Conservation (phyloP, 148 eudicot genomes). For the Camellia sinensis region DNA sequence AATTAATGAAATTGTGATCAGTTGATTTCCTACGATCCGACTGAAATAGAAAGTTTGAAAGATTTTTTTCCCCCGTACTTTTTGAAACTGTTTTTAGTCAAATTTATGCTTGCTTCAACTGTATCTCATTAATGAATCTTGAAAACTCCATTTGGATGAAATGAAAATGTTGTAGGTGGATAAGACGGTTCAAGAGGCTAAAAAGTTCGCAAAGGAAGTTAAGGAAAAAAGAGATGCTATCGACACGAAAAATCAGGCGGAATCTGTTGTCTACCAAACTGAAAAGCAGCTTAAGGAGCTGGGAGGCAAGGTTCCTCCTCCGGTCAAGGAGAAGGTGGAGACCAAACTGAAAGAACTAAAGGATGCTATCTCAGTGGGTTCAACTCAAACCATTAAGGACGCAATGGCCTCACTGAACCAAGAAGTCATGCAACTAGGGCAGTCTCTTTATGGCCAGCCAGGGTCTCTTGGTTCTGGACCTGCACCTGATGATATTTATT, state of each 20-base stretch:
- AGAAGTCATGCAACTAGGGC: constrained; percentile 70
- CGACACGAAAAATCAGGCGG: constrained; percentile 78
- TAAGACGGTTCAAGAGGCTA: constrained; percentile 70
- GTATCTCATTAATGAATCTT: not conserved
- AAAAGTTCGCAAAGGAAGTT: constrained; percentile 66
- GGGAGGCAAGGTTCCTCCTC: constrained; percentile 58
- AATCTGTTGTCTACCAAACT: constrained; percentile 60
- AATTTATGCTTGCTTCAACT: too few relatives aligned
- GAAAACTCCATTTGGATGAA: not conserved
- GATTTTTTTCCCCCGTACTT: not conserved
- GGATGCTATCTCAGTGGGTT: constrained; percentile 45
- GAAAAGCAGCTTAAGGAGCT: constrained; percentile 75
- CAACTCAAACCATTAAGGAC: constrained; percentile 61
- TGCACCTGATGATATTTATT: constrained; percentile 21
- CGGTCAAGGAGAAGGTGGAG: constrained; percentile 60
- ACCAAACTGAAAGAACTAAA: constrained; percentile 55
- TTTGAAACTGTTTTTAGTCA: too few relatives aligned
- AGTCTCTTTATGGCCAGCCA: constrained; percentile 54
- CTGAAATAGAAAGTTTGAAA: too few relatives aligned
- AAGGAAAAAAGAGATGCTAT: constrained; percentile 72
- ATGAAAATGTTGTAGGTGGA: constrained; percentile 47
- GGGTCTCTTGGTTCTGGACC: constrained; percentile 38
- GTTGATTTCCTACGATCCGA: too few relatives aligned
- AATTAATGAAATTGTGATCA: too few relatives aligned
- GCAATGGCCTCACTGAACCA: constrained; percentile 67